These are phyloP conservation scores for Dimargaris xerosporica DNA, from an alignment of 192 early-diverging fungal species.

Conservation along the genomic window DNA sequence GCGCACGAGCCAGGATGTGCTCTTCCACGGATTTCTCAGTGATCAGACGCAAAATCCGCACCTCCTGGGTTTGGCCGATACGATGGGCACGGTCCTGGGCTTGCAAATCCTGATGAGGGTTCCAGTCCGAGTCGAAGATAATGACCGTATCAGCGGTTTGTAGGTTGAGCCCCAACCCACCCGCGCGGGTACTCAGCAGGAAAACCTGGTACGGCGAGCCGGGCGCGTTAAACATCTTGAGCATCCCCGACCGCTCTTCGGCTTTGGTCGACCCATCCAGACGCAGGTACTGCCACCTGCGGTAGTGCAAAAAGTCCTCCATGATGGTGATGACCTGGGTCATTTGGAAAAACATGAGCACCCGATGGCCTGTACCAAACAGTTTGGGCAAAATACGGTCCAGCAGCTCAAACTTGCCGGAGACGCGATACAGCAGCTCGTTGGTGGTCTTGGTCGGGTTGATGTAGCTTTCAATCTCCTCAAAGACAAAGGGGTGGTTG, in stretches of 20 bases:
- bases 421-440: slow-evolving; percentile 59
- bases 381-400: slow-evolving; percentile 92
- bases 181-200: slow-evolving; percentile 86
- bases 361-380: slow-evolving; percentile 57
- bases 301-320: slow-evolving; percentile 80
- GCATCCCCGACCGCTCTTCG: slow-evolving; percentile 65
- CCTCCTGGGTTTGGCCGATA: slow-evolving; percentile 98
- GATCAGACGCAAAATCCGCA: slow-evolving; percentile 84
- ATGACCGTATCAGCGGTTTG: slow-evolving; percentile 97
- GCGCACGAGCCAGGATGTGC: slow-evolving; percentile 77
- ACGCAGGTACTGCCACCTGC: slow-evolving; percentile 58
- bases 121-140: slow-evolving; percentile 98
- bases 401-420: slow-evolving; percentile 94
- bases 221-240: slow-evolving; percentile 69
- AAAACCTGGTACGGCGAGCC: slow-evolving; percentile 77
- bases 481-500: slow-evolving; percentile 97
- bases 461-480: slow-evolving; percentile 73
- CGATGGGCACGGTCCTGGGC: slow-evolving; percentile 99
- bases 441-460: slow-evolving; percentile 57
- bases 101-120: slow-evolving; percentile 96
- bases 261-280: slow-evolving; percentile 85
- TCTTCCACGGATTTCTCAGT: slow-evolving; percentile 89
- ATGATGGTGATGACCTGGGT: slow-evolving; percentile 91
- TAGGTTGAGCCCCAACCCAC: slow-evolving; percentile 90
- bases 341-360: slow-evolving; percentile 73